Percentiles rank a stretch among this genome's conserved stretches.
phyloP scores from a whole-genome alignment of 2,329 filamentous ascomycete species.

The Teratosphaeria destructans region DNA sequence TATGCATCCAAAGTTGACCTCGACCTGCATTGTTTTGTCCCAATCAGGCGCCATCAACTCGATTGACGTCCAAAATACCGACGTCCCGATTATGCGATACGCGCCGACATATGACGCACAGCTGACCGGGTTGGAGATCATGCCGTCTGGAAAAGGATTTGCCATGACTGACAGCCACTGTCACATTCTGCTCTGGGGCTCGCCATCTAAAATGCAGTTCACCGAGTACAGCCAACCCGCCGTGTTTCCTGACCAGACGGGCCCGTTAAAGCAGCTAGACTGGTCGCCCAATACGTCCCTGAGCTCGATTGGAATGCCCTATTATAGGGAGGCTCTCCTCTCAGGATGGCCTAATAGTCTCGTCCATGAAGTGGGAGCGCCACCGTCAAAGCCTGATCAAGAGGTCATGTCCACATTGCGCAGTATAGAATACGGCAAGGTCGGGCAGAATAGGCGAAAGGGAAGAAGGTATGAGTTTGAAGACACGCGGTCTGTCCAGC shows the following conservation, averaged over 20 bases:
- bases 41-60: constrained; percentile 90
- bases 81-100: constrained; percentile 75
- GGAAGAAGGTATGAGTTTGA: constrained; percentile 68
- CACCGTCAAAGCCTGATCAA: constrained; percentile 63
- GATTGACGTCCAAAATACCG: constrained; percentile 88
- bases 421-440: constrained; percentile 56
- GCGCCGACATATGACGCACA: constrained; percentile 63
- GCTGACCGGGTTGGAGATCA: constrained; percentile 72
- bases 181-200: constrained; percentile 78
- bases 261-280: constrained; percentile 29
- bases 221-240: constrained; percentile 69
- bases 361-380: constrained; percentile 74
- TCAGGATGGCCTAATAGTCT: constrained; percentile 84
- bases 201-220: constrained; percentile 74
- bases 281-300: constrained; percentile 58
- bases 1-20: constrained; percentile 92
- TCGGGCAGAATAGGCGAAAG: constrained; percentile 44
- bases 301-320: constrained; percentile 80
- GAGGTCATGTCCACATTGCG: constrained; percentile 60
- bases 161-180: constrained; percentile 71
- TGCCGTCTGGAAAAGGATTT: constrained; percentile 76
- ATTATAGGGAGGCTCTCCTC: constrained; percentile 77
- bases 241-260: constrained; percentile 58
- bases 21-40: constrained; percentile 86
- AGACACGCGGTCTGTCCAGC: constrained; percentile 39